Percentiles rank a stretch among this genome's conserved stretches.
These are phyloP conservation scores for Acer negundo DNA, from an alignment of 345 rosid species.

Conservation along the genomic window DNA sequence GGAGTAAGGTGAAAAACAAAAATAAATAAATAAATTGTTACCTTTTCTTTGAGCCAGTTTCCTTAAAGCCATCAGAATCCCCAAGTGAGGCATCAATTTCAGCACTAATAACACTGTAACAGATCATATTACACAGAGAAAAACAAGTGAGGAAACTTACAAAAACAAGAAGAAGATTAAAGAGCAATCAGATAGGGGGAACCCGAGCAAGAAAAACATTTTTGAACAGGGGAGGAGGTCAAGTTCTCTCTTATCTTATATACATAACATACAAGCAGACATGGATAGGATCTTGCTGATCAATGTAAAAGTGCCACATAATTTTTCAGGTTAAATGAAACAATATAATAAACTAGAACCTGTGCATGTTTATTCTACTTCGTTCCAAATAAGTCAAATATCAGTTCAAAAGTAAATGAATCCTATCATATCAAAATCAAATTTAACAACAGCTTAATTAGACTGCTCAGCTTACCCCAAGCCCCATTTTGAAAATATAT, in stretches of 20 bases:
- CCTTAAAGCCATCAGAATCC: slow-evolving; percentile 71
- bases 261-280: neutral
- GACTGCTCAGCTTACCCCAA: neutral
- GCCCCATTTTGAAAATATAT: neutral
- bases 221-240: too few relatives aligned
- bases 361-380: neutral
- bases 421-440: neutral
- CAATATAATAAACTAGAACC: neutral
- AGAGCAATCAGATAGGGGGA: neutral
- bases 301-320: neutral
- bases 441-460: neutral
- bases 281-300: neutral
- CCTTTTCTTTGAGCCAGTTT: slow-evolving; percentile 83
- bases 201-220: too few relatives aligned
- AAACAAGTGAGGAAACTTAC: slow-evolving; percentile 9
- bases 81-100: slow-evolving; percentile 72
- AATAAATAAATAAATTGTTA: slow-evolving; percentile 18
- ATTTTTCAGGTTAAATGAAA: neutral
- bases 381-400: neutral
- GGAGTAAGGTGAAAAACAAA: neutral
- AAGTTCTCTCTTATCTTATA: too few relatives aligned
- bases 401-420: neutral
- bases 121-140: slow-evolving; percentile 21
- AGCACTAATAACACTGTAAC: slow-evolving; percentile 32
- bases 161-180: slow-evolving; percentile 8